Evolutionary conservation across 78 protist species (phyloP).

Genomic region (Dictyostelium capitatum): DNA sequence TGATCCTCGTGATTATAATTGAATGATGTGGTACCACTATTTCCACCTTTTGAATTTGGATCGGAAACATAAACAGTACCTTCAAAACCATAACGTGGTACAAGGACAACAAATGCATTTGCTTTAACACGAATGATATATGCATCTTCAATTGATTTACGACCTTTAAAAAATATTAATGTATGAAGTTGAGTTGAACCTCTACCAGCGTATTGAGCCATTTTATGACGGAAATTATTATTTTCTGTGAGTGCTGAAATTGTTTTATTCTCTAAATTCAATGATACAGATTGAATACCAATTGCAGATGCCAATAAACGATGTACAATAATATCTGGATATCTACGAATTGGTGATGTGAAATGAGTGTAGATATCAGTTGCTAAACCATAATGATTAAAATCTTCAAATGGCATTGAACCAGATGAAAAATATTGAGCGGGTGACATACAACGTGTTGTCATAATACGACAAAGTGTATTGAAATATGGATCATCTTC

Average conservation of each 20-base stretch:
- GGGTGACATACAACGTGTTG: constrained; percentile 94
- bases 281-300: constrained; percentile 64
- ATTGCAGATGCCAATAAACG: constrained; percentile 88
- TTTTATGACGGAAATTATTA: constrained; percentile 79
- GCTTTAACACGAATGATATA: constrained; percentile 85
- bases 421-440: constrained; percentile 94
- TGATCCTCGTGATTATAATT: constrained; percentile 49
- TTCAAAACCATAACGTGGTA: constrained; percentile 86
- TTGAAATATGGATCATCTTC: constrained; percentile 86
- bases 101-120: constrained; percentile 87
- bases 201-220: constrained; percentile 93
- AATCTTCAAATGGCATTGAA: constrained; percentile 64
- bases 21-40: background rate
- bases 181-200: constrained; percentile 90
- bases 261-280: constrained; percentile 76
- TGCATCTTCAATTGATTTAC: constrained; percentile 84
- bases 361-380: constrained; percentile 98
- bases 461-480: constrained; percentile 88
- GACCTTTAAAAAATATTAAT: constrained; percentile 86
- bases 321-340: constrained; percentile 96
- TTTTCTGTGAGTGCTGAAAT: constrained; percentile 35
- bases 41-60: background rate
- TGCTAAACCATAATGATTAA: constrained; percentile 85
- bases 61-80: constrained; percentile 70
- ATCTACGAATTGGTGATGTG: constrained; percentile 98